Base-by-base conservation (phyloP, 2,329 filamentous ascomycete species). In the Alternaria rosae region DNA sequence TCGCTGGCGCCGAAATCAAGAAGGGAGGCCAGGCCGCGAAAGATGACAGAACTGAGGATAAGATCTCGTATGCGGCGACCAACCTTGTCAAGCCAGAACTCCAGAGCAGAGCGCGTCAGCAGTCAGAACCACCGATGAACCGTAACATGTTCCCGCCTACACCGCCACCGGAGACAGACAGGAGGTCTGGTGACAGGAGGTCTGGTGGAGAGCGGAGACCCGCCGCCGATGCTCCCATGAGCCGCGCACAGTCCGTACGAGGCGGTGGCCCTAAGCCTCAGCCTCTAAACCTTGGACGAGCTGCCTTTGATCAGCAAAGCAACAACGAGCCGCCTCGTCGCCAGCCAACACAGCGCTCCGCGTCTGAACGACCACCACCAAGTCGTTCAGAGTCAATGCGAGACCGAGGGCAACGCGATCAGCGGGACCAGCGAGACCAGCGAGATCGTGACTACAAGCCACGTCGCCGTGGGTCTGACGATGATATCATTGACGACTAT, bases 71-170 rank as follows among this genome's bases (percentile, higher is more conserved):
- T 73, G 95, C 92, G 25, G 94, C 94, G 5, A 93, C 93, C 41
- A 97, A 98, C 72, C 88, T 98, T 9, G 94, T 98, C 64, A 95
- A 95, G 77, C 91, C 92, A 30, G 92, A 91, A 52, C 84, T 98
- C 32, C 86, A 87, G 70, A 94, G 91, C 74, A 88, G 92, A 66
- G 81, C 82, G 67, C 87, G 91, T 73, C 92, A 96, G 73, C 92
- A 95, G 75, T 95, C 92, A 17, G 93, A 95, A 75, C 92, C 93
- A 9, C 92, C 92, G 0, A 83, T 89, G 67, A 88, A 87, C 76
- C 89, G 93, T 71, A 92, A 92, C 72, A 87, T 94, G 65, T 97
- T 98, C 82, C 95, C 95, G 17, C 95, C 95, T n/a, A 98, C 95
- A n/a, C 95, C 95, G 42, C 95, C 95, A 7, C 95, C 95, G 6